phyloP scores from a whole-genome alignment of 768 basidiomycete genomes.

The Amanita thiersii region DNA sequence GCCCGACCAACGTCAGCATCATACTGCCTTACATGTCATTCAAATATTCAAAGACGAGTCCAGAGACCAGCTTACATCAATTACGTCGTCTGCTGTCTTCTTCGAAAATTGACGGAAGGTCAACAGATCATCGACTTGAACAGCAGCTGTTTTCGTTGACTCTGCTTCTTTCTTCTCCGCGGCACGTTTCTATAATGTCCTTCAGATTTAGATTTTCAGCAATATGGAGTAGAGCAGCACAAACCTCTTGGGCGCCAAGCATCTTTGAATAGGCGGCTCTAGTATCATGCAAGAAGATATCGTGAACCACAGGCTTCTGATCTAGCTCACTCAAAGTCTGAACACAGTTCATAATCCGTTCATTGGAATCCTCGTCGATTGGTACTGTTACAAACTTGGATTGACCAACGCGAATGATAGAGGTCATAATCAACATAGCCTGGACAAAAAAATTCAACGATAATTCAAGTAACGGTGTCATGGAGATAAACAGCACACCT shows the following conservation, averaged over 20 bases:
- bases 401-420: conserved; percentile 93
- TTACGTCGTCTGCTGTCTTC: conserved; percentile 74
- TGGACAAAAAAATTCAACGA: conserved; percentile 19
- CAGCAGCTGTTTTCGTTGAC: conserved; percentile 47
- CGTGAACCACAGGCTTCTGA: conserved; percentile 45
- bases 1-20: conserved; percentile 85
- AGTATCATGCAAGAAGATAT: conserved; percentile 80
- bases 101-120: conserved; percentile 94
- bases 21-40: conserved; percentile 52
- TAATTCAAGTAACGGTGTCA: not conserved
- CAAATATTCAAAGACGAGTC: conserved; percentile 4
- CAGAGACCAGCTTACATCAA: conserved; percentile 42
- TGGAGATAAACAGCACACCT: conserved; percentile 38
- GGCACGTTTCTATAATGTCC: conserved; percentile 67
- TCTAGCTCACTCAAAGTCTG: conserved; percentile 83
- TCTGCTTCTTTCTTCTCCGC: conserved; percentile 87
- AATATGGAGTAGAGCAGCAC: conserved; percentile 10
- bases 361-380: conserved; percentile 98
- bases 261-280: conserved; percentile 90
- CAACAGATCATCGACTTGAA: conserved; percentile 92
- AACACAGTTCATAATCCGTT: conserved; percentile 94
- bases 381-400: conserved; percentile 88
- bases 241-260: conserved; percentile 89
- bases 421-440: conserved; percentile 98
- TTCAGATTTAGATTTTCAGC: not conserved